phyloP scores from a whole-genome alignment of 2,329 filamentous ascomycete species.

The Aspergillus sp. region DNA sequence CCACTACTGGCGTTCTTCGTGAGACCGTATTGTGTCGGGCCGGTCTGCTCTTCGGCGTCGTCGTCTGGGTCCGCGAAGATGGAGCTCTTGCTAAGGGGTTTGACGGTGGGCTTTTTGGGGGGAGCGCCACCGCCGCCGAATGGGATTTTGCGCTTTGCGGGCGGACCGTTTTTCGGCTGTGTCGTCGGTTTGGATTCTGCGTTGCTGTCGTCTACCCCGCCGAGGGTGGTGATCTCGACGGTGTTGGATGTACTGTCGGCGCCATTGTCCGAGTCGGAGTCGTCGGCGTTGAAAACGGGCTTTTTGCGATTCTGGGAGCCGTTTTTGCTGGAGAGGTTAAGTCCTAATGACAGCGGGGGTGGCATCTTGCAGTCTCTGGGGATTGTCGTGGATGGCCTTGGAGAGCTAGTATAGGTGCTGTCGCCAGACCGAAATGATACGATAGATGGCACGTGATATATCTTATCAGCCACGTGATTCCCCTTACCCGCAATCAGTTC shows the following conservation, averaged over 20 bases:
- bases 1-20: constrained; percentile 13
- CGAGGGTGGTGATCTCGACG: constrained; percentile 38
- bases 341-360: constrained; percentile 40
- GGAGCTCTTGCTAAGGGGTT: constrained; percentile 34
- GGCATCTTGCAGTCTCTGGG: constrained; percentile 14
- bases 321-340: constrained; percentile 41
- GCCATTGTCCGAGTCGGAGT: constrained; percentile 36
- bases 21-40: neutral
- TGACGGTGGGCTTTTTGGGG: constrained; percentile 23
- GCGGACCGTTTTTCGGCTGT: constrained; percentile 16
- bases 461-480: constrained; percentile 5
- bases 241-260: constrained; percentile 16
- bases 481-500: neutral
- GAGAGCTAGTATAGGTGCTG: no score
- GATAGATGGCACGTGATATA: neutral
- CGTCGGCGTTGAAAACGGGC: constrained; percentile 44
- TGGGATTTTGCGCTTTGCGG: constrained; percentile 35
- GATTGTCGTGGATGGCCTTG: neutral
- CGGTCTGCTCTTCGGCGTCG: constrained; percentile 28
- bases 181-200: constrained; percentile 19
- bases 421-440: neutral
- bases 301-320: constrained; percentile 47
- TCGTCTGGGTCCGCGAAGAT: constrained; percentile 38
- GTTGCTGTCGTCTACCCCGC: constrained; percentile 29
- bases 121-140: constrained; percentile 13